These are phyloP conservation scores for Ordospora colligata DNA, from an alignment of 371 early-diverging fungal genomes.

Conservation along the genomic window DNA sequence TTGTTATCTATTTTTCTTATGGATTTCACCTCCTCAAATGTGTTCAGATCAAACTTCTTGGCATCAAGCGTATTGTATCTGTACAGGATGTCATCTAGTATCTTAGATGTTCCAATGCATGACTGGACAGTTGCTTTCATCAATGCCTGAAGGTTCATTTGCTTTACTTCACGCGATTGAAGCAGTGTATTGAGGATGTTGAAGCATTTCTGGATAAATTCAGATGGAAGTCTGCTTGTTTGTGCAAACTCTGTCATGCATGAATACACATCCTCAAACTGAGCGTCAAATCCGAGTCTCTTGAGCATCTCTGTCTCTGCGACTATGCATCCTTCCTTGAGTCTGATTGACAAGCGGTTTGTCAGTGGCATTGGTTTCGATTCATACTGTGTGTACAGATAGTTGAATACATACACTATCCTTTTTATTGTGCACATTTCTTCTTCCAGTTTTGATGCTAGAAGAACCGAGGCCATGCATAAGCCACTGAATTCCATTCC, in stretches of 20 bases:
- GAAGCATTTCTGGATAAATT: not conserved
- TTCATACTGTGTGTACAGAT: constrained; percentile 3
- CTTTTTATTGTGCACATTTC: not conserved
- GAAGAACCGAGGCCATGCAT: not conserved
- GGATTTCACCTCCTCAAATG: not conserved
- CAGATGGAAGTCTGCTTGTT: not conserved
- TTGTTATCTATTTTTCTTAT: not conserved
- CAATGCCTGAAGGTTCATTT: not conserved
- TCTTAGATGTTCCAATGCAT: not conserved
- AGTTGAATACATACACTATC: not conserved
- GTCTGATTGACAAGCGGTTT: not conserved
- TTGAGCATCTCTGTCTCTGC: not conserved
- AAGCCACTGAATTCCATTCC: not conserved
- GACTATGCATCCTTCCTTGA: constrained; percentile 5
- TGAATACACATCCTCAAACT: not conserved
- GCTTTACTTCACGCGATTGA: not conserved
- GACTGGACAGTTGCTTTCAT: not conserved
- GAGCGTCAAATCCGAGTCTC: not conserved
- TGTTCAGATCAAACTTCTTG: not conserved
- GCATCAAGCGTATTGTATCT: not conserved
- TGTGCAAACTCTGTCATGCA: not conserved
- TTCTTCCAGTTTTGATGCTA: constrained; percentile 4
- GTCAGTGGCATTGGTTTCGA: not conserved
- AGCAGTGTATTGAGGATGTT: not conserved
- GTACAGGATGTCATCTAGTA: not conserved